These are phyloP conservation scores for Parafenestella ontariensis DNA, from an alignment of 2,329 filamentous ascomycete species.

Conservation along the genomic window DNA sequence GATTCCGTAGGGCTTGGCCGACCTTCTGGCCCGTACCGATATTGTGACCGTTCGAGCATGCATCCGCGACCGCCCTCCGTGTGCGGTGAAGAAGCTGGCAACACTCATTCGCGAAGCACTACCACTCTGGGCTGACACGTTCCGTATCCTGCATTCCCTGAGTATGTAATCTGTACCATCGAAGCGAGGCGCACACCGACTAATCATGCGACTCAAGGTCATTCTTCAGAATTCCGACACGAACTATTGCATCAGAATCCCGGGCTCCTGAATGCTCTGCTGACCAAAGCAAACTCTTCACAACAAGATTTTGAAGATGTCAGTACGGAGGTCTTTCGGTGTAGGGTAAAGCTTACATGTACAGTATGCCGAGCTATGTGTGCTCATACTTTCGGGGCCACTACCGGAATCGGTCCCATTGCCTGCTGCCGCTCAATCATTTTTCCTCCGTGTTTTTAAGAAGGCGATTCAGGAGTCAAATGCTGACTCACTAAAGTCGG, in stretches of 20 bases:
- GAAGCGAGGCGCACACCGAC: constrained; percentile 3
- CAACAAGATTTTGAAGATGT: constrained; percentile 41
- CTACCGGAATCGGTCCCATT: constrained; percentile 39
- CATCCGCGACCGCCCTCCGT: constrained; percentile 56
- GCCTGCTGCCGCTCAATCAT: constrained; percentile 42
- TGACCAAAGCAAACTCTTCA: constrained; percentile 42
- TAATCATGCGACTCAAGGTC: constrained; percentile 33
- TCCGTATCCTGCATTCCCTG: constrained; percentile 59
- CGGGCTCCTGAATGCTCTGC: constrained; percentile 39
- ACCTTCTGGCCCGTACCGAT: constrained; percentile 43
- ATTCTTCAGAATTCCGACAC: constrained; percentile 40
- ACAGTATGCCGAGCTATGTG: constrained; percentile 40
- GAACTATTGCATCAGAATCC: constrained; percentile 40
- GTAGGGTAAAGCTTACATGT: background rate
- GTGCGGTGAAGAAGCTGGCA: constrained; percentile 55
- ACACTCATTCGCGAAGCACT: constrained; percentile 57
- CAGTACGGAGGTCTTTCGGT: constrained; percentile 6
- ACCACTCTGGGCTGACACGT: constrained; percentile 58
- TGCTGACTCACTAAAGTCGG: constrained; percentile 31
- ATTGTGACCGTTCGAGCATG: constrained; percentile 52
- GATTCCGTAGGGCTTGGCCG: constrained; percentile 43
- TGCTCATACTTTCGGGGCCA: constrained; percentile 41
- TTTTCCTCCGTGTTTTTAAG: constrained; percentile 45
- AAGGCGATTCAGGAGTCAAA: constrained; percentile 30
- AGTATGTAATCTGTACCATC: constrained; percentile 44